phyloP scores from a whole-genome alignment of 495 filamentous ascomycete species.

The Penicillium cosmopolitanum region DNA sequence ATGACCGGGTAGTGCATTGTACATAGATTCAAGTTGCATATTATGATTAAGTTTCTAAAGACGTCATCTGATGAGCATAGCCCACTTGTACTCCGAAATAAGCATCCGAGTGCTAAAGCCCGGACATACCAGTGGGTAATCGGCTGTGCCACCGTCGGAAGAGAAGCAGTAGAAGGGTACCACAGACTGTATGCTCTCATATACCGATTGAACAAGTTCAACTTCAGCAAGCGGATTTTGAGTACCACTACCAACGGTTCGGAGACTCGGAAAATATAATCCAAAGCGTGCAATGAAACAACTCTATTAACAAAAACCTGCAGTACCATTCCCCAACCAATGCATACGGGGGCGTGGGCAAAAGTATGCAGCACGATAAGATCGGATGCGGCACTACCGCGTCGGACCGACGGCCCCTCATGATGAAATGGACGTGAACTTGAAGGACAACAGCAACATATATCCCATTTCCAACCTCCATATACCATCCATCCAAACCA shows the following conservation, averaged over 20 bases:
- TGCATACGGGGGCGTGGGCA: too few relatives aligned
- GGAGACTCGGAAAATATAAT: not conserved
- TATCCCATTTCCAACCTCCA: not conserved
- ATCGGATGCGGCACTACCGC: conserved; percentile 23
- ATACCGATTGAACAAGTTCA: too few relatives aligned
- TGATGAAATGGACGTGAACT: conserved; percentile 16
- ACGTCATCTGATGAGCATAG: not conserved
- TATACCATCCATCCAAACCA: not conserved
- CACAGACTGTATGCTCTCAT: too few relatives aligned
- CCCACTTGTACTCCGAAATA: conserved; percentile 1
- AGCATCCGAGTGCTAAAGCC: not conserved
- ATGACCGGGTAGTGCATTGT: conserved; percentile 8
- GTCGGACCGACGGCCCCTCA: conserved; percentile 26
- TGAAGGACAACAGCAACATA: conserved; percentile 3
- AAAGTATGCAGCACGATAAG: conserved; percentile 17
- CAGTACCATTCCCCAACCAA: too few relatives aligned
- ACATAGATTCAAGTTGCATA: conserved; percentile 9
- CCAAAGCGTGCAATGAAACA: too few relatives aligned
- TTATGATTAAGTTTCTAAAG: not conserved
- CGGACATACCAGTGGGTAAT: not conserved
- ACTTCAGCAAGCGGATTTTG: too few relatives aligned
- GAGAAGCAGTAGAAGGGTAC: not conserved
- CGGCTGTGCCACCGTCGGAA: conserved; percentile 12
- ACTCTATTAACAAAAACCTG: too few relatives aligned
- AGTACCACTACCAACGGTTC: too few relatives aligned